Conservation (phyloP, 352 stramenopile species). For the Pythium periplocum region DNA sequence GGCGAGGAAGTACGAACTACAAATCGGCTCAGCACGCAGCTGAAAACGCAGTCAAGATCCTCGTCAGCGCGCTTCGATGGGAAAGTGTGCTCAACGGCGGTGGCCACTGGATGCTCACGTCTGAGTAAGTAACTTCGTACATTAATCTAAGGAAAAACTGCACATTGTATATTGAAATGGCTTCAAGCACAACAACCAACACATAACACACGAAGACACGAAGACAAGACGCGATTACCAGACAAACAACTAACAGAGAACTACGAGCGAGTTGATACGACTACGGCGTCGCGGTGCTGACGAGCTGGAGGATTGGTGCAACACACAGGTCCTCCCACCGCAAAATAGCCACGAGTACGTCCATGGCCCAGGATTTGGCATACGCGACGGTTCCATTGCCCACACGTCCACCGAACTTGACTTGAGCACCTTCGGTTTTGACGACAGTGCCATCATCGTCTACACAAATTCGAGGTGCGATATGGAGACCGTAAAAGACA, state of each 20-base stretch:
- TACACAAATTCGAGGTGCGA: conserved; percentile 6
- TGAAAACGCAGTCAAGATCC: conserved; percentile 22
- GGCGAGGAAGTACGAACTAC: conserved; percentile 21
- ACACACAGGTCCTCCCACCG: conserved; percentile 22
- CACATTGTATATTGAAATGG: no score
- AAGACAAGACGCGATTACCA: no score
- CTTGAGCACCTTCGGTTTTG: conserved; percentile 8
- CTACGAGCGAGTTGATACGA: no score
- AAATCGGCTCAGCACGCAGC: conserved; percentile 20
- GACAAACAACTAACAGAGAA: no score
- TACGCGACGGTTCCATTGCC: conserved; percentile 21
- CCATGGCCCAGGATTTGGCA: conserved; percentile 17
- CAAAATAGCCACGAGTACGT: conserved; percentile 18
- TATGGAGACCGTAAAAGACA: conserved; percentile 20
- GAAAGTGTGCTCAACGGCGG: conserved; percentile 9
- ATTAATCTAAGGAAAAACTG: no score
- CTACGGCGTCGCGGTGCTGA: background rate
- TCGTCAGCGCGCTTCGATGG: conserved; percentile 20
- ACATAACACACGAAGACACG: no score
- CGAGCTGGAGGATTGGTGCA: conserved; percentile 14
- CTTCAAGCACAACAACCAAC: no score
- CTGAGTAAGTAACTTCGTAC: no score
- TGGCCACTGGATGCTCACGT: no score
- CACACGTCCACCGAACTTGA: conserved; percentile 19
- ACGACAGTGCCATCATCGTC: background rate